phyloP scores from a whole-genome alignment of 305 asterid genomes.

The Fraxinus angustifolia region DNA sequence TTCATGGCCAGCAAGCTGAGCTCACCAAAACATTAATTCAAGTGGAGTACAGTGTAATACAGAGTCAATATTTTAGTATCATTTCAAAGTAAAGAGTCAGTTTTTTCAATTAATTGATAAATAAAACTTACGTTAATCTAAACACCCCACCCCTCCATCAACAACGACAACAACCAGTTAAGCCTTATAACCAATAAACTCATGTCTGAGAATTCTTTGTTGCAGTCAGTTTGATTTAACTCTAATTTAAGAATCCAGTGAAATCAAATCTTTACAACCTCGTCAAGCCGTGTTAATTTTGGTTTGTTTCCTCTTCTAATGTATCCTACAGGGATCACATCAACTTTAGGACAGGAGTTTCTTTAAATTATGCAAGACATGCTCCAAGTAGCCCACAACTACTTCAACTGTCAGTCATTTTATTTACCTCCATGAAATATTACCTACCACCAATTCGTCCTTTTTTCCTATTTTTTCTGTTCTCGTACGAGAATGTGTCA shows the following conservation, averaged over 20 bases:
- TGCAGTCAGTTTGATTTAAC: neutral
- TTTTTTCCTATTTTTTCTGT: neutral
- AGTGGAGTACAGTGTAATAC: constrained; percentile 6
- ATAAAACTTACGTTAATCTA: neutral
- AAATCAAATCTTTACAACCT: neutral
- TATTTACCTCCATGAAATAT: neutral
- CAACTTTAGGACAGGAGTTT: neutral
- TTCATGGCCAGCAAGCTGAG: constrained; percentile 90
- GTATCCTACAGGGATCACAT: neutral
- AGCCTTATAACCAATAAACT: neutral
- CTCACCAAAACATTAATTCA: constrained; percentile 21
- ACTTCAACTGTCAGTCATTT: neutral
- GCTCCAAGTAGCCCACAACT: neutral
- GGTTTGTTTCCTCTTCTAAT: neutral
- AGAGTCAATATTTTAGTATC: constrained; percentile 3
- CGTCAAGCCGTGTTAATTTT: neutral
- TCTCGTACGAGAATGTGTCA: neutral
- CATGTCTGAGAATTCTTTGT: neutral
- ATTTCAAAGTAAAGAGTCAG: neutral
- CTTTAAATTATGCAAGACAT: neutral
- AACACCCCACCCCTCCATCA: neutral
- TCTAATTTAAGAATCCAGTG: neutral
- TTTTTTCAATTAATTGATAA: neutral
- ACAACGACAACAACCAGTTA: neutral
- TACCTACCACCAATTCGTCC: neutral